Conservation (phyloP, 208 protist species). For the Crithidia thermophila region DNA sequence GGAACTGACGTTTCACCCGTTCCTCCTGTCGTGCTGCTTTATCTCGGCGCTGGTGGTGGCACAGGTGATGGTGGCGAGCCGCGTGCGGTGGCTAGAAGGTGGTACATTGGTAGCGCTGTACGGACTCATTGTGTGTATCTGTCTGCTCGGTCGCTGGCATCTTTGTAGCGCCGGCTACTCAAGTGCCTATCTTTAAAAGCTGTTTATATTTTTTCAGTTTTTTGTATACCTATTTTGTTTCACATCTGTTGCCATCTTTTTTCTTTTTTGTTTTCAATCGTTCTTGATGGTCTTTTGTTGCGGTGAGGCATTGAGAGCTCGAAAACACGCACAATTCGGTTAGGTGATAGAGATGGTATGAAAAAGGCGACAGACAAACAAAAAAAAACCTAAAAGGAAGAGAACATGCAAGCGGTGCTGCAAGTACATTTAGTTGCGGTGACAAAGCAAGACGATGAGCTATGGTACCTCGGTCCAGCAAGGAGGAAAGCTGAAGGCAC, state of each 20-base stretch:
- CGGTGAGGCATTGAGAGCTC: neutral
- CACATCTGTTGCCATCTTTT: slow-evolving; percentile 1
- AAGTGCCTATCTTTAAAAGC: too few species aligned
- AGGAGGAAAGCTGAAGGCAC: too few species aligned
- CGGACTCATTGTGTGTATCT: slow-evolving; percentile 41
- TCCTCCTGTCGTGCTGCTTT: slow-evolving; percentile 58
- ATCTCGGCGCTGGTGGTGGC: slow-evolving; percentile 63
- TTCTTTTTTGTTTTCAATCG: slow-evolving; percentile 9
- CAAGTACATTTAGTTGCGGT: too few species aligned
- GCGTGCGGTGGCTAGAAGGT: slow-evolving; percentile 71
- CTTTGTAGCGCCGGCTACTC: slow-evolving; percentile 20
- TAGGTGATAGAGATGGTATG: too few species aligned
- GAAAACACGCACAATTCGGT: too few species aligned
- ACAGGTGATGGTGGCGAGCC: slow-evolving; percentile 45
- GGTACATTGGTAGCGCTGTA: slow-evolving; percentile 68
- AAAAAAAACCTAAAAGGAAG: neutral
- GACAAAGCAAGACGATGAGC: too few species aligned
- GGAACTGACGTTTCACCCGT: slow-evolving; percentile 68
- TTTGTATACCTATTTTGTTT: neutral
- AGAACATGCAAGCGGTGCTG: too few species aligned
- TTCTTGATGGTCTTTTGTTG: slow-evolving; percentile 9
- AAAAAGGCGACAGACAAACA: too few species aligned
- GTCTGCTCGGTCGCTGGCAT: slow-evolving; percentile 46
- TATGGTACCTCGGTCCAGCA: too few species aligned
- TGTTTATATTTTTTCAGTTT: neutral